Percentiles rank a stretch among this genome's conserved stretches.
Evolutionary conservation across 164 flowering plant genomes (phyloP).

Genomic region (Annona cherimola): DNA sequence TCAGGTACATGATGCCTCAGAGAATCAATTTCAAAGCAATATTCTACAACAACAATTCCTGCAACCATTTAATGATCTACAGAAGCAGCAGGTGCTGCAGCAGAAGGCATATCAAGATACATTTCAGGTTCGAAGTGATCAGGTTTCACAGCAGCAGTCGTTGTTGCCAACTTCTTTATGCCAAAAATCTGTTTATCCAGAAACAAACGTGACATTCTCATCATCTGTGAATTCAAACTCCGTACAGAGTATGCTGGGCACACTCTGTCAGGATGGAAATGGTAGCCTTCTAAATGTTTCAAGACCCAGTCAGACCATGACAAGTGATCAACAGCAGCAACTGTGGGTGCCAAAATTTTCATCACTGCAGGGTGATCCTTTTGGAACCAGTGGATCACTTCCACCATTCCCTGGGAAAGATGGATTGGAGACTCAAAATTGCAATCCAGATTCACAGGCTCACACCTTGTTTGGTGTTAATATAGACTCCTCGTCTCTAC

Average conservation of each 20-base stretch:
- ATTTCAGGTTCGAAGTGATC: constrained; percentile 41
- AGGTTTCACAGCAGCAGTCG: constrained; percentile 45
- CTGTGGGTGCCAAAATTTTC: constrained; percentile 44
- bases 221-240: constrained; percentile 32
- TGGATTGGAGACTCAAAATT: constrained; percentile 37
- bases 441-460: constrained; percentile 47
- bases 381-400: constrained; percentile 10
- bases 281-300: constrained; percentile 22
- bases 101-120: constrained; percentile 36
- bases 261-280: constrained; percentile 20
- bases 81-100: constrained; percentile 28
- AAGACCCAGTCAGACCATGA: constrained; percentile 35
- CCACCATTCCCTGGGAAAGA: constrained; percentile 17
- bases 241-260: constrained; percentile 43
- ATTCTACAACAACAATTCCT: constrained; percentile 39
- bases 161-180: constrained; percentile 35
- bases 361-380: constrained; percentile 26
- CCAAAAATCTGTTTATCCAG: constrained; percentile 44
- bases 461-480: constrained; percentile 57
- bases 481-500: constrained; percentile 50
- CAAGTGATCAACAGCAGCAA: constrained; percentile 47
- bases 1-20: constrained; percentile 39
- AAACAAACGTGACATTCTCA: constrained; percentile 36
- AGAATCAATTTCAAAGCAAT: constrained; percentile 29
- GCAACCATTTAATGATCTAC: constrained; percentile 34